These are phyloP conservation scores for Lepidium africanum DNA, from an alignment of 345 rosid species.

Conservation along the genomic window DNA sequence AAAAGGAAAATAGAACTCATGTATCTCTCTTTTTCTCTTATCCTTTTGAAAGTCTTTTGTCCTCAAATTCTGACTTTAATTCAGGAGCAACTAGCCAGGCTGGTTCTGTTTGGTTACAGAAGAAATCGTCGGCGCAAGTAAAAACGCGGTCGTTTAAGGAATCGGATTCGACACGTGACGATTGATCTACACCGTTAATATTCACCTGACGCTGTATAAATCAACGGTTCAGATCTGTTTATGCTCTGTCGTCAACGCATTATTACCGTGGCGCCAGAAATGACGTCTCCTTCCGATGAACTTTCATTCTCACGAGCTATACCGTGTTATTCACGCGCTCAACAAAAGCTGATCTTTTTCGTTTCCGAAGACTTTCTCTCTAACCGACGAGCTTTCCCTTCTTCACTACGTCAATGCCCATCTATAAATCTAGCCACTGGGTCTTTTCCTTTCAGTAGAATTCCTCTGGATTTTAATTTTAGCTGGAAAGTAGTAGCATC, in stretches of 20 bases:
- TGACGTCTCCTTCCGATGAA: conserved; percentile 2
- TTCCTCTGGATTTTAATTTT: not conserved
- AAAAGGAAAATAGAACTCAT: not conserved
- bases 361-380: conserved; percentile 1
- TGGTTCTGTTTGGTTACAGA: not conserved
- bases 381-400: conserved; percentile 14
- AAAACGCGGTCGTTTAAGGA: conserved; percentile 9
- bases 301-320: not conserved
- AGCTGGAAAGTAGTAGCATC: not conserved
- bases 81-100: not conserved
- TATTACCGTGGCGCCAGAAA: conserved; percentile 19
- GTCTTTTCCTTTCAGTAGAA: not conserved
- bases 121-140: not conserved
- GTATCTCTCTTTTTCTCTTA: not conserved
- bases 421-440: conserved; percentile 13
- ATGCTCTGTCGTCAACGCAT: conserved; percentile 2
- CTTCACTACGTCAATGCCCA: conserved; percentile 15
- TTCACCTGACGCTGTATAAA: not conserved
- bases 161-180: conserved; percentile 15
- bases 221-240: not conserved
- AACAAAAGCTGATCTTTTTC: conserved; percentile 6
- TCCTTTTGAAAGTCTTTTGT: conserved; percentile 1
- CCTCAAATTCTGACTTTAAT: not conserved
- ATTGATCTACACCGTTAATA: conserved; percentile 6
- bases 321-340: conserved; percentile 12